These are phyloP conservation scores for Suillus alpinus DNA, from an alignment of 768 basidiomycete genomes.

Conservation along the genomic window DNA sequence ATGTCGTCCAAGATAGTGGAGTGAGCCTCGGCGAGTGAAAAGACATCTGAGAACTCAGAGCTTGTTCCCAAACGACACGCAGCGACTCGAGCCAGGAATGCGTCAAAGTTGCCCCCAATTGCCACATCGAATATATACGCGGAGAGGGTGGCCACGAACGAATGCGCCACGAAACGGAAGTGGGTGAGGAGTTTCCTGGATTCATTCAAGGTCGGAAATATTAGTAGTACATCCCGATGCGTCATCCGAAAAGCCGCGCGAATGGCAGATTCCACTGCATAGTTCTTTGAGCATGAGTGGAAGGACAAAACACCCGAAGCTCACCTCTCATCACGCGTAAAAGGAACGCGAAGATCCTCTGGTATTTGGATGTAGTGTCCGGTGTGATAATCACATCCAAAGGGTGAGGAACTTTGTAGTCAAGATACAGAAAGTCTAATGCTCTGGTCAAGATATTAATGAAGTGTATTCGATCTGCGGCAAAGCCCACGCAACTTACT, in stretches of 20 bases:
- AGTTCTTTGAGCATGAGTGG: constrained; percentile 3
- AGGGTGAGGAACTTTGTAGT: constrained; percentile 85
- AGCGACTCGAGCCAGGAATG: constrained; percentile 51
- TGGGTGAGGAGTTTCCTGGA: constrained; percentile 56
- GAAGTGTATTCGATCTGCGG: neutral
- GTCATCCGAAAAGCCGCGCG: constrained; percentile 66
- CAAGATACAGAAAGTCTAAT: constrained; percentile 85
- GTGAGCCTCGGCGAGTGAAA: constrained; percentile 66
- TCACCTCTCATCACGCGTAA: constrained; percentile 76
- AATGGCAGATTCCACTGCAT: constrained; percentile 64
- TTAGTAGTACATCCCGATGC: constrained; percentile 43
- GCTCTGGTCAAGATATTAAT: constrained; percentile 48
- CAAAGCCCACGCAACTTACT: constrained; percentile 35
- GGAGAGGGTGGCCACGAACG: constrained; percentile 66
- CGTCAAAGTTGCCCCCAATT: constrained; percentile 73
- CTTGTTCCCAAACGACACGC: constrained; percentile 19
- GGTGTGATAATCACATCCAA: constrained; percentile 71
- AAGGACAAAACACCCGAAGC: constrained; percentile 12
- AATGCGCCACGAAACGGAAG: constrained; percentile 72
- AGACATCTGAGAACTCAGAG: constrained; percentile 62
- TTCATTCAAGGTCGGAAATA: constrained; percentile 56
- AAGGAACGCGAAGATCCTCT: constrained; percentile 77
- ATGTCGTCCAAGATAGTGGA: constrained; percentile 71
- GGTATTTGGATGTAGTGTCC: constrained; percentile 78
- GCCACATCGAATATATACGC: constrained; percentile 79